Evolutionary conservation across 164 flowering plant genomes (phyloP), one percentile per base, ranked within the genome.

Genomic region (Aristolochia contorta): DNA sequence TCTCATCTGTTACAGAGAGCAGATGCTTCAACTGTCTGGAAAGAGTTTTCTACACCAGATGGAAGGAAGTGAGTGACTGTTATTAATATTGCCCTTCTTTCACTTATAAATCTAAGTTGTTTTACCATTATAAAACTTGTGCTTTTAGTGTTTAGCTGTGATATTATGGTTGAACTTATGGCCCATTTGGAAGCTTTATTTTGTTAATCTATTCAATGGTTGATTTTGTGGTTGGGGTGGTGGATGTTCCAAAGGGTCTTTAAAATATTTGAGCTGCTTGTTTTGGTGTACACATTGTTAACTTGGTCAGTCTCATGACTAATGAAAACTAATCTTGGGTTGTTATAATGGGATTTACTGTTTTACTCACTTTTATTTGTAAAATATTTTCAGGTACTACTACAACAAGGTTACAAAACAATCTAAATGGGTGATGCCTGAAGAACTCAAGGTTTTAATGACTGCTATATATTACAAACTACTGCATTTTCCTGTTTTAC

Each of bases 21-120:
- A 48, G 97, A 92, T 77, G 96, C 97, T 60, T 87, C 97, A 0
- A 87, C 97, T 66, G 94, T 81, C 57, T 92, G 97, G 98, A 89
- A 89, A 73, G 98, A 92, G 71, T 92, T 86, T 66, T 79, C 88
- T 19, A 86, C 94, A 60, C 72, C 82, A 15, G 97, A 87, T 63
- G 98, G 98, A 65, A 83, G 75, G 65, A 92, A 81, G 98, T 92
- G 66, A 14, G 86, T 75, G 30, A 0, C 19, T 32, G 33, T 32
- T 32, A 32, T 32, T 8, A 37, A 37, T 37, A 3, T 37, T 37
- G 9, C 7, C 43, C 9, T 37, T 37, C 12, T 37, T 37, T 37
- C 7, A 4, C 5, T 37, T 37, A 10, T 3, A 37, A 37, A 6
- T 37, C 7, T 37, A 4, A 6, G 1, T 37, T 8, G 56, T 21